Evolutionary conservation across 768 basidiomycete genomes (phyloP).

Genomic region (Suillus decipiens): DNA sequence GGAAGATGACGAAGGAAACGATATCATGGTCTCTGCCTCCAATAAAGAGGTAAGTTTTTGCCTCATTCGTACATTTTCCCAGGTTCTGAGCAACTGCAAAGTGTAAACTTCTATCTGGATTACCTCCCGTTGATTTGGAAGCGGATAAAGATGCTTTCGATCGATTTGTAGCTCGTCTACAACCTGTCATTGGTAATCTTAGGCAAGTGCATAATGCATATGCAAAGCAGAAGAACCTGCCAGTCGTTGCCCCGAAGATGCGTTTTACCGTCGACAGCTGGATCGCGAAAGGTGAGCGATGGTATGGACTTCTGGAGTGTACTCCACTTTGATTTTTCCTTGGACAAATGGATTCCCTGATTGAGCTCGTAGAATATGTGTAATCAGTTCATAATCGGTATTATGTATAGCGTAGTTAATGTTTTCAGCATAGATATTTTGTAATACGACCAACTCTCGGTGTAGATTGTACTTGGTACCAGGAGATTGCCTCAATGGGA

Average conservation of each 20-base stretch:
- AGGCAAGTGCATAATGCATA: conserved; percentile 39
- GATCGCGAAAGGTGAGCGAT: conserved; percentile 20
- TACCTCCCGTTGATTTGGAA: conserved; percentile 40
- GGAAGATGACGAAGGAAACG: conserved; percentile 47
- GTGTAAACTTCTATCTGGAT: conserved; percentile 1
- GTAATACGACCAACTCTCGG: background rate
- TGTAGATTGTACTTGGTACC: too few species aligned
- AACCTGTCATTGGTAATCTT: conserved; percentile 50
- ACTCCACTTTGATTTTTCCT: conserved; percentile 9
- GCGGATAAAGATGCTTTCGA: conserved; percentile 40
- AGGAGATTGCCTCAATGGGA: too few species aligned
- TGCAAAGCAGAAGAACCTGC: conserved; percentile 22
- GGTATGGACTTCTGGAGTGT: conserved; percentile 28
- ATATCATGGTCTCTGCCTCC: conserved; percentile 49
- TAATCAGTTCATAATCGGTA: background rate
- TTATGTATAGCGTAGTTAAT: background rate
- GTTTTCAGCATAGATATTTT: too few species aligned
- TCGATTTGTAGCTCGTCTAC: conserved; percentile 42
- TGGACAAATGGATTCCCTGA: background rate
- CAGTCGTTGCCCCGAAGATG: conserved; percentile 27
- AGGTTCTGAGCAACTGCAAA: background rate
- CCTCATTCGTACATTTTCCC: background rate
- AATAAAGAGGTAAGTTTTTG: conserved; percentile 42
- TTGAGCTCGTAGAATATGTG: background rate
- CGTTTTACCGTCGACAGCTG: conserved; percentile 34